These are phyloP conservation scores for Magnolia sinica DNA, from an alignment of 164 flowering plant species.

Conservation along the genomic window DNA sequence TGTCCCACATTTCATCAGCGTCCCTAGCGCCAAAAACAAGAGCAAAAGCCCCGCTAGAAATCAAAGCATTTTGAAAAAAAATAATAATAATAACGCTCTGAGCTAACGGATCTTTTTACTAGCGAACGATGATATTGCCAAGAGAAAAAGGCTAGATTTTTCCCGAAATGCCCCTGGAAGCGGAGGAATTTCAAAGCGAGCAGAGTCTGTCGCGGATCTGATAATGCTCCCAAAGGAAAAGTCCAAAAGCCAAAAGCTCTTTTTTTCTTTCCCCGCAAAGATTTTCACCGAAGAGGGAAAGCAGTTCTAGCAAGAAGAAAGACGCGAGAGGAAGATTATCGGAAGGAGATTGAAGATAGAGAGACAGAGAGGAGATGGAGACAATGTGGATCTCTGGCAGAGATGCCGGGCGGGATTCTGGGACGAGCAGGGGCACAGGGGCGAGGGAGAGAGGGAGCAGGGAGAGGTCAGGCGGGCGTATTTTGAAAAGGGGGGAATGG, in stretches of 20 bases:
- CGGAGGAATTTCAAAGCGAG: not conserved
- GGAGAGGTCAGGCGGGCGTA: too few species aligned
- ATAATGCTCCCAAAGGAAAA: slow-evolving; percentile 6
- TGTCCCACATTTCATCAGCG: slow-evolving; percentile 1
- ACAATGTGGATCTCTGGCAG: not conserved
- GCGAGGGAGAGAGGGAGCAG: too few species aligned
- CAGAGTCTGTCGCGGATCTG: not conserved
- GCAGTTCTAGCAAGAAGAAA: slow-evolving; percentile 9
- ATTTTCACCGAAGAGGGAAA: not conserved
- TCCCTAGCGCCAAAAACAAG: slow-evolving; percentile 9
- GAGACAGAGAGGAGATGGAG: not conserved
- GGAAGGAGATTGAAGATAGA: slow-evolving; percentile 7
- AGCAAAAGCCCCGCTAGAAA: slow-evolving; percentile 4
- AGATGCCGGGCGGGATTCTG: too few species aligned
- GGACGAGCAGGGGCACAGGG: too few species aligned
- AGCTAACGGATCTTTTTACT: not conserved
- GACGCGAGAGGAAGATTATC: slow-evolving; percentile 7
- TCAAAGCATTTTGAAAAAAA: slow-evolving; percentile 12
- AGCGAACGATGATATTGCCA: not conserved
- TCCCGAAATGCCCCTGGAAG: not conserved
- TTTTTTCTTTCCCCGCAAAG: not conserved
- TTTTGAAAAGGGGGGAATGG: too few species aligned
- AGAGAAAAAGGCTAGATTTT: not conserved
- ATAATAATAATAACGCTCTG: not conserved
- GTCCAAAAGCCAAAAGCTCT: slow-evolving; percentile 12